Percentiles rank a stretch among this genome's conserved stretches.
phyloP scores from a whole-genome alignment of 139 green algal genomes.

The Auxenochlorella protothecoides region DNA sequence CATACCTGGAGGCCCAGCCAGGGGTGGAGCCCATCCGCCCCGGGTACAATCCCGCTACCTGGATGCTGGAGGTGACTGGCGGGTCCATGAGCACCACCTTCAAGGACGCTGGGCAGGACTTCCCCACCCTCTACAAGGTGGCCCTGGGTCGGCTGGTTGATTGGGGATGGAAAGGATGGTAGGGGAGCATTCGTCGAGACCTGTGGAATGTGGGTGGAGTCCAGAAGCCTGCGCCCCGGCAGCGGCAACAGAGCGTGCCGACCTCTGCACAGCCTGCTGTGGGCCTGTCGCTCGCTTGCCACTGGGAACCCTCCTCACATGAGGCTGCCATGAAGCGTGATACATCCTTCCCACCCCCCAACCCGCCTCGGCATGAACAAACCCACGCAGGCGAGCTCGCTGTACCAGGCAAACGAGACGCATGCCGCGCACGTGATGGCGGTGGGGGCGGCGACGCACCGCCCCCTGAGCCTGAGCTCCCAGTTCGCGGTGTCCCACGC shows the following conservation, averaged over 20 bases:
- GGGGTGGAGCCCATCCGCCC: conserved; percentile 33
- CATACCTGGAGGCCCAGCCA: conserved; percentile 42
- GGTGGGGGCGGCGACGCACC: conserved; percentile 4
- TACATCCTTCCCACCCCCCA: too few species aligned
- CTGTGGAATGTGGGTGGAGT: too few species aligned
- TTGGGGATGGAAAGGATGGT: too few species aligned
- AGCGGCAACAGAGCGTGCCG: not conserved
- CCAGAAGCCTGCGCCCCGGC: too few species aligned
- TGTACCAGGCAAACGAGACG: conserved; percentile 17
- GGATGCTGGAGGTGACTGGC: conserved; percentile 43
- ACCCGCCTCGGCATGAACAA: too few species aligned
- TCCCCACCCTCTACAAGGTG: conserved; percentile 30
- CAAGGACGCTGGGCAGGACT: conserved; percentile 20
- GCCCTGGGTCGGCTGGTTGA: not conserved
- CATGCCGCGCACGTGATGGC: conserved; percentile 12
- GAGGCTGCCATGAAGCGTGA: too few species aligned
- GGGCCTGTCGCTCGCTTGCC: too few species aligned
- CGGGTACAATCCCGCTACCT: conserved; percentile 40
- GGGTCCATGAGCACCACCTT: conserved; percentile 27
- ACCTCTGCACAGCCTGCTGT: too few species aligned
- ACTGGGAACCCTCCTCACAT: too few species aligned
- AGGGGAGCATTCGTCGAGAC: too few species aligned
- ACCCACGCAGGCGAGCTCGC: conserved; percentile 20
- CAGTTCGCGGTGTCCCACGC: conserved; percentile 13
- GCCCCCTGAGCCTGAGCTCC: conserved; percentile 18